phyloP scores from a whole-genome alignment of 1,139 yeast species.

The Geotrichum bryndzae region DNA sequence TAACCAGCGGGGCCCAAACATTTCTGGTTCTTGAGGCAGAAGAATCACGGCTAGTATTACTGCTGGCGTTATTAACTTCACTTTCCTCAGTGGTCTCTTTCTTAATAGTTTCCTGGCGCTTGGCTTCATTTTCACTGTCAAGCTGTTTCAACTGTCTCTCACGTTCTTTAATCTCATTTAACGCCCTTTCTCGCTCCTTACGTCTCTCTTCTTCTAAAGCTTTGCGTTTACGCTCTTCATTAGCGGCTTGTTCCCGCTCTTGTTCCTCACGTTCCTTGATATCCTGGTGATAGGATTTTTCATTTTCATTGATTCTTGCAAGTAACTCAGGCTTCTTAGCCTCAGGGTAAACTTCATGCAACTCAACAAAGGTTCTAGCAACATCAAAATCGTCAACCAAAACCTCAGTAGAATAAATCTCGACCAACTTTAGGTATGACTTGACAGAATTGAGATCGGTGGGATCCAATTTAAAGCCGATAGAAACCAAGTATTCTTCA shows the following conservation, averaged over 20 bases:
- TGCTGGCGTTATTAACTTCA: not conserved
- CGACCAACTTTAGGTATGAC: conserved; percentile 5
- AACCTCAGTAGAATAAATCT: conserved; percentile 6
- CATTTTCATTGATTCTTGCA: not conserved
- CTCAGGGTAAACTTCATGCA: conserved; percentile 6
- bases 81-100: not conserved
- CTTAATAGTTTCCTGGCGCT: not conserved
- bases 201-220: not conserved
- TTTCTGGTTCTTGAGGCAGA: not conserved
- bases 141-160: not conserved
- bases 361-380: conserved; percentile 3
- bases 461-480: not conserved
- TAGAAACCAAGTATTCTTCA: conserved; percentile 3
- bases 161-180: not conserved
- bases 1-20: not conserved
- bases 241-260: not conserved
- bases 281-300: not conserved
- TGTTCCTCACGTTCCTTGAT: not conserved
- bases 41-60: not conserved
- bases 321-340: not conserved
- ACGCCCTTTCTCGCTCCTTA: not conserved
- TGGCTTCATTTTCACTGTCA: not conserved
- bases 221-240: not conserved
- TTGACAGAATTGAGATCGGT: not conserved
- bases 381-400: conserved; percentile 7